A percentile compares a stretch with the other conserved stretches of the same genome.
Evolutionary conservation across 768 basidiomycete species (phyloP).

Genomic region (Termitomyces sp.): DNA sequence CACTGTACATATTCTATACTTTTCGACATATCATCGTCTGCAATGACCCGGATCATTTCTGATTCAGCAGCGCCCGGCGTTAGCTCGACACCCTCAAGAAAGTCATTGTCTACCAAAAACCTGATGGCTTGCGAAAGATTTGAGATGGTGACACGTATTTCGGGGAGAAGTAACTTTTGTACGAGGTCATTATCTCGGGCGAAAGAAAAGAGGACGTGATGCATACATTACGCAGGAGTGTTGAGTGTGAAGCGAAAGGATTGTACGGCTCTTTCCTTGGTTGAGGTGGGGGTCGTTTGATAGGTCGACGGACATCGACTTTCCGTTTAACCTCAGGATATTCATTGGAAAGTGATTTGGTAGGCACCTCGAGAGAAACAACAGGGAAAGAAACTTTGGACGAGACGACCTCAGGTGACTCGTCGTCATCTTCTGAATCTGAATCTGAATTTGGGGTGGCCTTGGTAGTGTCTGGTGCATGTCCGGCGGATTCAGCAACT

Average conservation of each 20-base stretch:
- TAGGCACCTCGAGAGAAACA: not conserved
- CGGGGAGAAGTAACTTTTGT: conserved; percentile 68
- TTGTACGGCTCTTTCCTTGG: conserved; percentile 45
- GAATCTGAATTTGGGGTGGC: not conserved
- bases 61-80: conserved; percentile 70
- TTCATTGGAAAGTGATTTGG: not conserved
- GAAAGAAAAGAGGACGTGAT: not conserved
- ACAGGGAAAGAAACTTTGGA: conserved; percentile 33
- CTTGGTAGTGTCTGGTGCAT: not conserved
- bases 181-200: conserved; percentile 2
- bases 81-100: conserved; percentile 74
- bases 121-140: conserved; percentile 90
- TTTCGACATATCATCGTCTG: conserved; percentile 4
- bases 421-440: conserved; percentile 31
- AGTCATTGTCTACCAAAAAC: conserved; percentile 88
- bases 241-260: conserved; percentile 62
- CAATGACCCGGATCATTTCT: conserved; percentile 56
- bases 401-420: conserved; percentile 51
- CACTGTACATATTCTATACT: conserved; percentile 9
- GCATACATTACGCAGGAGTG: conserved; percentile 75
- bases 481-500: not conserved
- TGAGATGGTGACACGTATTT: conserved; percentile 84
- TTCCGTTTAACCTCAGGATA: not conserved
- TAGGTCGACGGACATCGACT: not conserved
- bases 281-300: conserved; percentile 8